phyloP scores from a whole-genome alignment of 73 alveolate species.

The Paramecium octaurelia region DNA sequence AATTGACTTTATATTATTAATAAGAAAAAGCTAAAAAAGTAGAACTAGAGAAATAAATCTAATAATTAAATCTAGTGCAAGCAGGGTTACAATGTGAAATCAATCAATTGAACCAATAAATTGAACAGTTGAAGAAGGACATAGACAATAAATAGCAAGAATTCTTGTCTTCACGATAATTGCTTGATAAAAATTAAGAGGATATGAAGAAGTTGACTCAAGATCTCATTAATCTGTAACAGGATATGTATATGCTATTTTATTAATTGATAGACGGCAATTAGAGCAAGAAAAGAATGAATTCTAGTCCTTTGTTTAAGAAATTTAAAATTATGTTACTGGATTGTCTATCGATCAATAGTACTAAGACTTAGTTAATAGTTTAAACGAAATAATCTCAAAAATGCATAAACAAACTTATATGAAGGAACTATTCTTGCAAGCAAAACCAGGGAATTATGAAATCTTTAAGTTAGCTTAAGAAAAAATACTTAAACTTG shows the following conservation, averaged over 20 bases:
- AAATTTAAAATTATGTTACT: not conserved
- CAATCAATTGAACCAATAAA: not conserved
- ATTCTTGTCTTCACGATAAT: not conserved
- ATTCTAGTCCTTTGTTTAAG: not conserved
- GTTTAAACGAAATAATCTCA: not conserved
- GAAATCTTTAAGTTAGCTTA: not conserved
- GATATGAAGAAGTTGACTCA: not conserved
- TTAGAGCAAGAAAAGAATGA: not conserved
- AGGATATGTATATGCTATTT: not conserved
- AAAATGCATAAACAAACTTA: not conserved
- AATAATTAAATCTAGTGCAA: not conserved
- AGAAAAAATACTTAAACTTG: not conserved
- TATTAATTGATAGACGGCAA: not conserved
- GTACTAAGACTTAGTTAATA: not conserved
- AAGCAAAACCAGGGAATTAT: slow-evolving; percentile 10
- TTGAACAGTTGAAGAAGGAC: not conserved
- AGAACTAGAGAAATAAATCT: not conserved
- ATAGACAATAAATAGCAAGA: not conserved
- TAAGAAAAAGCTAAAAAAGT: not conserved
- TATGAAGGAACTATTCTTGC: not conserved
- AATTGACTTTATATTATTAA: not conserved
- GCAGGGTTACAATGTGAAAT: not conserved
- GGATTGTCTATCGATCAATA: not conserved
- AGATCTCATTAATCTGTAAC: not conserved
- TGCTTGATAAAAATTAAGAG: not conserved